Evolutionary conservation across 805 yeast genomes (phyloP).

Genomic region (Lachancea nothofagi): DNA sequence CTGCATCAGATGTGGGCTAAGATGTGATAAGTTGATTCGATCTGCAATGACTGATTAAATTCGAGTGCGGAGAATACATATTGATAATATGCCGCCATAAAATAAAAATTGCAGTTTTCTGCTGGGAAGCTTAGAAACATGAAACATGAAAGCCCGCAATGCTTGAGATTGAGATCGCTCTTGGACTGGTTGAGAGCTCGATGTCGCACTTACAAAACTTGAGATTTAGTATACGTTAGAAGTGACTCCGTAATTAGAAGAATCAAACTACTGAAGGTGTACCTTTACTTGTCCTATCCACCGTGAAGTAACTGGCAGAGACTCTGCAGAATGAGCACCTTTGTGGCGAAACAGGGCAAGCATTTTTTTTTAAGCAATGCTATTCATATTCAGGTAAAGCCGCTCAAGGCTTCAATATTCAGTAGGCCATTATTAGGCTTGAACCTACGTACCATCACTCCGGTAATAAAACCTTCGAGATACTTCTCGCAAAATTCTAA

Average conservation of each 20-base stretch:
- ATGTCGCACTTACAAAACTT: not conserved
- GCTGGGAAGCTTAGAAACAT: no score
- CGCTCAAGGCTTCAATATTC: constrained; percentile 10
- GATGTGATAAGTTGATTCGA: no score
- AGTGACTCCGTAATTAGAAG: not conserved
- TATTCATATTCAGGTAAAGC: constrained; percentile 14
- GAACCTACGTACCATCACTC: not conserved
- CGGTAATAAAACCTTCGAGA: constrained; percentile 1
- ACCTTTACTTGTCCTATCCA: no score
- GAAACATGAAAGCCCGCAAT: no score
- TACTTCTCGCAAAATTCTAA: constrained; percentile 10
- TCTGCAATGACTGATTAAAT: no score
- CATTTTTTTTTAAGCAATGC: constrained; percentile 20
- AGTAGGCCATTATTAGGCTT: not conserved
- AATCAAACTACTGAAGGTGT: no score
- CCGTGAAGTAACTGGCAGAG: no score
- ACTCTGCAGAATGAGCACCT: constrained; percentile 4
- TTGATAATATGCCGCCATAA: no score
- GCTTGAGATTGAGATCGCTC: no score
- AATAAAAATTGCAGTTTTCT: no score
- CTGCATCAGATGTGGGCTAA: no score
- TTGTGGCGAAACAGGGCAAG: constrained; percentile 10
- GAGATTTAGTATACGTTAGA: not conserved
- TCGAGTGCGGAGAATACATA: no score
- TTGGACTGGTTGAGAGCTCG: not conserved